A percentile compares a stretch with the other conserved stretches of the same genome.
These are phyloP conservation scores for Venturiaceae sp. DNA, from an alignment of 2,329 filamentous ascomycete genomes.

Conservation along the genomic window DNA sequence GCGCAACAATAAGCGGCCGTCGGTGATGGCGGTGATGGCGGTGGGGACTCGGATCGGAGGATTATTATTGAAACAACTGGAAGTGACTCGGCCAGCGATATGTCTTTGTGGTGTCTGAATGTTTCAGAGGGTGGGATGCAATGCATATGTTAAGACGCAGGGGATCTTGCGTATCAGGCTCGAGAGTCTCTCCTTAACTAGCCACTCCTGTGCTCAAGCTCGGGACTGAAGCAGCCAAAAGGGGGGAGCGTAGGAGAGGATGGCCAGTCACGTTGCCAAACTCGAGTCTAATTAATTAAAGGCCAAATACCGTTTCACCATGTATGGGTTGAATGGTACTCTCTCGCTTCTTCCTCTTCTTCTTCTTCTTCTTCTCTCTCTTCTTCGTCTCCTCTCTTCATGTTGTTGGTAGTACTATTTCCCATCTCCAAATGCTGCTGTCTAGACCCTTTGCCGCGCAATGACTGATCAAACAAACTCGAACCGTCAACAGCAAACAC, in stretches of 20 bases:
- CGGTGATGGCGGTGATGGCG: not conserved
- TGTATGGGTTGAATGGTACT: not conserved
- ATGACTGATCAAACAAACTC: no score
- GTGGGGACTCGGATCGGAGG: not conserved
- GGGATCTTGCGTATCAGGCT: not conserved
- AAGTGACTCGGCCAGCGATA: not conserved
- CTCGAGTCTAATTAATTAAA: not conserved
- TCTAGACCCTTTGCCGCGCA: no score
- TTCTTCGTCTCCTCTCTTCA: not conserved
- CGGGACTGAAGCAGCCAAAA: no score
- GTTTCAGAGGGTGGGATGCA: not conserved
- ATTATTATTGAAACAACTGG: not conserved
- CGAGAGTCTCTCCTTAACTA: not conserved
- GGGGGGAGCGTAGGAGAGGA: not conserved
- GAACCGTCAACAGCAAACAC: no score
- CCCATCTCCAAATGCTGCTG: no score
- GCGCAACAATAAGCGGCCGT: no score
- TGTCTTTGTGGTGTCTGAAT: not conserved
- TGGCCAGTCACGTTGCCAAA: not conserved
- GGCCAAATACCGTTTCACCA: not conserved
- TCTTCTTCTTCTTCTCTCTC: not conserved
- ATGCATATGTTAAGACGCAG: not conserved
- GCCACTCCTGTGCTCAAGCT: no score
- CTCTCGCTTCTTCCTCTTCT: not conserved
- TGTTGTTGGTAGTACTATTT: not conserved